These are phyloP conservation scores for Lipomyces yamadae DNA, from an alignment of 805 yeast genomes.

Conservation along the genomic window DNA sequence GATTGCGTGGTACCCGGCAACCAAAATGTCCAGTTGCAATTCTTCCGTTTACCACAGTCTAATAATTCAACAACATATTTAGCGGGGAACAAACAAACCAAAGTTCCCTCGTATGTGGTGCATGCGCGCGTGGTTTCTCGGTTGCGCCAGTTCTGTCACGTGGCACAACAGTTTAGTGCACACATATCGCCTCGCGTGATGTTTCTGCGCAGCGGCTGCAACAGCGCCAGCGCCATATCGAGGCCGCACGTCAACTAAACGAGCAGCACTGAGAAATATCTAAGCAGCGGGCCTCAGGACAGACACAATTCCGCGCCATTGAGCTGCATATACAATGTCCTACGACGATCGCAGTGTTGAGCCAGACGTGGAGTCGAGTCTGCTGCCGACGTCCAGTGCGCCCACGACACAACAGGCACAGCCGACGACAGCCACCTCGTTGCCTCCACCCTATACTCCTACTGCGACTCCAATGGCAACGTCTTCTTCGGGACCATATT, in stretches of 20 bases:
- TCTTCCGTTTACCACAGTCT: background rate
- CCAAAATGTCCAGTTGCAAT: background rate
- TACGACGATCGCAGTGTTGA: slow-evolving; percentile 27
- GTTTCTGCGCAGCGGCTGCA: slow-evolving; percentile 1
- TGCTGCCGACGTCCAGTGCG: slow-evolving; percentile 5
- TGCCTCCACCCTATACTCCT: slow-evolving; percentile 20
- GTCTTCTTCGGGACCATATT: slow-evolving; percentile 17
- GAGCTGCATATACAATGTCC: slow-evolving; percentile 12
- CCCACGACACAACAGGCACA: background rate
- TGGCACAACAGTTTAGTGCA: background rate
- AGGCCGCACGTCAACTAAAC: background rate
- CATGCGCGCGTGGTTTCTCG: background rate
- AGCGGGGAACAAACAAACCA: no score
- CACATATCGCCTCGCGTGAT: background rate
- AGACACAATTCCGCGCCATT: background rate
- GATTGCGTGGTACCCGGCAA: background rate
- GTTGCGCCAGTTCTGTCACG: background rate
- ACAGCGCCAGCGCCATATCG: background rate
- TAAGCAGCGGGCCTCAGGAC: background rate
- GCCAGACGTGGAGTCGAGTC: slow-evolving; percentile 20
- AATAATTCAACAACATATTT: no score
- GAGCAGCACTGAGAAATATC: background rate
- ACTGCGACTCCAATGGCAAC: slow-evolving; percentile 19
- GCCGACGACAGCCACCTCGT: slow-evolving; percentile 4
- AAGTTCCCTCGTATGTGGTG: no score